These are phyloP conservation scores for Aspergillus sclerotialis DNA, from an alignment of 2,329 filamentous ascomycete species.

Conservation along the genomic window DNA sequence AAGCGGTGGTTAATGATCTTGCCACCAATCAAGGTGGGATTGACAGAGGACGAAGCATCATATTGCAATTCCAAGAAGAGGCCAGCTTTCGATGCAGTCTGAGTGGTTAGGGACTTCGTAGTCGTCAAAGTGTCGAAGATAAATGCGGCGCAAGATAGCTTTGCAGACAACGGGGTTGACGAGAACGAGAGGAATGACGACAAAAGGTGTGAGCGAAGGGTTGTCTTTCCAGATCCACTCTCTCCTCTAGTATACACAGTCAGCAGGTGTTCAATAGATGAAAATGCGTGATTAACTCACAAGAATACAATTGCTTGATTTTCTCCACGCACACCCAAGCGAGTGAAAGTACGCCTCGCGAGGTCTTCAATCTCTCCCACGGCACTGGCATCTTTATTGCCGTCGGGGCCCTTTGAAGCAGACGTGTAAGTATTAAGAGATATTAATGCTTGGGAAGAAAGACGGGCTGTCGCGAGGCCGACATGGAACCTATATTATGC, in stretches of 20 bases:
- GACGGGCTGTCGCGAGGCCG: constrained; percentile 73
- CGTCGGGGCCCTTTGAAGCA: constrained; percentile 81
- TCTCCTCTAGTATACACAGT: constrained; percentile 63
- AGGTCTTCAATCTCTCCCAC: constrained; percentile 90
- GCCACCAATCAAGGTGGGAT: constrained; percentile 83
- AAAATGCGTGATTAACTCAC: constrained; percentile 50
- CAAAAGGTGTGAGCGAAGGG: constrained; percentile 79
- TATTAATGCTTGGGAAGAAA: constrained; percentile 88
- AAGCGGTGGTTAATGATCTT: constrained; percentile 91
- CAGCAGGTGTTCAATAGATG: constrained; percentile 8
- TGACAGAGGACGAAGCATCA: constrained; percentile 76
- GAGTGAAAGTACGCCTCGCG: constrained; percentile 75
- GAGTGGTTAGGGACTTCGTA: constrained; percentile 92
- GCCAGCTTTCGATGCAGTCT: constrained; percentile 90
- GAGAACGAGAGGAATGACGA: constrained; percentile 82
- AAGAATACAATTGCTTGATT: constrained; percentile 90
- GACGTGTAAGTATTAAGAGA: constrained; percentile 92
- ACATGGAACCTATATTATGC: constrained; percentile 83
- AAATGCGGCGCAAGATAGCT: constrained; percentile 87
- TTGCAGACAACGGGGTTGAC: constrained; percentile 85
- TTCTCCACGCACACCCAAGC: constrained; percentile 80
- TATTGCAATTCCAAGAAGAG: constrained; percentile 96
- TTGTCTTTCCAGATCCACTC: constrained; percentile 94
- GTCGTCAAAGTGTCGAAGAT: constrained; percentile 95
- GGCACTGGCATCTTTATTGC: constrained; percentile 82